Evolutionary conservation across 768 basidiomycete species (phyloP).

Genomic region (Russula compacta): DNA sequence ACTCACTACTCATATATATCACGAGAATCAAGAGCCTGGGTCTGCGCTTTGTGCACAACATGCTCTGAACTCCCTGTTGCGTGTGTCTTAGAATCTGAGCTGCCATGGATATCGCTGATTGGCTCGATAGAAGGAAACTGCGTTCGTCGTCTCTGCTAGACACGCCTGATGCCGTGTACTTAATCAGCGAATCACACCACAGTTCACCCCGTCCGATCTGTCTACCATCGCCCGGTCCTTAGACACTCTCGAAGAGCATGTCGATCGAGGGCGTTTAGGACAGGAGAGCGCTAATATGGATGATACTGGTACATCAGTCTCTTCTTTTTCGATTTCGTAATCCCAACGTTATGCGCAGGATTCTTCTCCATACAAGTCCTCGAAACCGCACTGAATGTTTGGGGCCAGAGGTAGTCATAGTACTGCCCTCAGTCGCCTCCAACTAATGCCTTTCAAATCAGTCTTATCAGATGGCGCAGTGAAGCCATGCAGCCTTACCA

Average conservation of each 20-base stretch:
- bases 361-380: conserved; percentile 91
- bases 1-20: conserved; percentile 55
- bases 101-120: conserved; percentile 10
- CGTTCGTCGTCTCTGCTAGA: conserved; percentile 29
- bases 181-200: conserved; percentile 13
- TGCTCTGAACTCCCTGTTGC: conserved; percentile 71
- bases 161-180: neutral
- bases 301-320: conserved; percentile 55
- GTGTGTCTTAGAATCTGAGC: conserved; percentile 36
- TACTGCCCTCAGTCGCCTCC: neutral
- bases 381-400: conserved; percentile 75
- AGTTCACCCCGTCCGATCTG: conserved; percentile 78
- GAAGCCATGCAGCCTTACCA: conserved; percentile 75
- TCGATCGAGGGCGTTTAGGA: conserved; percentile 39
- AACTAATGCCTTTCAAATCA: conserved; percentile 23
- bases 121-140: conserved; percentile 36
- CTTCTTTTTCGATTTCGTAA: neutral
- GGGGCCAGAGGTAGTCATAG: conserved; percentile 58
- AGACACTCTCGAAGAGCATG: conserved; percentile 56
- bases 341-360: conserved; percentile 34
- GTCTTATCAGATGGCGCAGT: conserved; percentile 77
- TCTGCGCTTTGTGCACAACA: conserved; percentile 86
- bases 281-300: conserved; percentile 74
- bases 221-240: conserved; percentile 62
- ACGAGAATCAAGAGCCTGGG: conserved; percentile 67